Percentiles rank a stretch among this genome's conserved stretches.
phyloP scores from a whole-genome alignment of 768 basidiomycete species.

The Amanita phalloides region DNA sequence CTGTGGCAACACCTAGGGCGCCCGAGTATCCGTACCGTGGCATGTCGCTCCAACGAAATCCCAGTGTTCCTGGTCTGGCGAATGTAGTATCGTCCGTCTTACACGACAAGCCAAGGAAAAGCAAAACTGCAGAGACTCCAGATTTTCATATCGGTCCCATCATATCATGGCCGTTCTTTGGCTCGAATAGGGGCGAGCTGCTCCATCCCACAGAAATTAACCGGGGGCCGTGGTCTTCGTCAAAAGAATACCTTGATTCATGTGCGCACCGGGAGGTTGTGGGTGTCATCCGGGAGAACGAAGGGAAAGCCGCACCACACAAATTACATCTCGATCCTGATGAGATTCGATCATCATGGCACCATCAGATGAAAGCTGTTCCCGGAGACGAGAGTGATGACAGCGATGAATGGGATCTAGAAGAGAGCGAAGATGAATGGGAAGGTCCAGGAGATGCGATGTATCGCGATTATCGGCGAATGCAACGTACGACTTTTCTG shows the following conservation, averaged over 20 bases:
- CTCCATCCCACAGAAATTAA: constrained; percentile 57
- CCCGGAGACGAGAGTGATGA: constrained; percentile 69
- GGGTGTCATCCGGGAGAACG: constrained; percentile 69
- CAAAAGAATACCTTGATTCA: constrained; percentile 48
- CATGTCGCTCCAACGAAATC: constrained; percentile 17
- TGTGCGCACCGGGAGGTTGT: constrained; percentile 63
- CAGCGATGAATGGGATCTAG: constrained; percentile 68
- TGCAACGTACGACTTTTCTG: constrained; percentile 72
- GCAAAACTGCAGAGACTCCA: constrained; percentile 9
- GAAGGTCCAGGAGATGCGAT: constrained; percentile 67
- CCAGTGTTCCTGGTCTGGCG: constrained; percentile 17
- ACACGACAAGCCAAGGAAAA: constrained; percentile 12
- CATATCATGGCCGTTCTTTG: constrained; percentile 88
- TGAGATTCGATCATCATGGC: constrained; percentile 60
- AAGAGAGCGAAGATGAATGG: constrained; percentile 75
- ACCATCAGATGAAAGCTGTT: constrained; percentile 56
- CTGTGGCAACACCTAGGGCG: constrained; percentile 34
- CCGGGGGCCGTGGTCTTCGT: constrained; percentile 69
- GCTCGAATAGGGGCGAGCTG: constrained; percentile 69
- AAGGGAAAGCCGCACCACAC: constrained; percentile 69
- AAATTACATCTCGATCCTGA: constrained; percentile 72
- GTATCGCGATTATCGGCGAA: constrained; percentile 77
- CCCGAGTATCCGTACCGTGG: constrained; percentile 30
- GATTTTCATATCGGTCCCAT: constrained; percentile 68
- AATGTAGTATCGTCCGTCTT: constrained; percentile 13